These are phyloP conservation scores for Candida verbasci DNA, from an alignment of 805 yeast genomes.

Conservation along the genomic window DNA sequence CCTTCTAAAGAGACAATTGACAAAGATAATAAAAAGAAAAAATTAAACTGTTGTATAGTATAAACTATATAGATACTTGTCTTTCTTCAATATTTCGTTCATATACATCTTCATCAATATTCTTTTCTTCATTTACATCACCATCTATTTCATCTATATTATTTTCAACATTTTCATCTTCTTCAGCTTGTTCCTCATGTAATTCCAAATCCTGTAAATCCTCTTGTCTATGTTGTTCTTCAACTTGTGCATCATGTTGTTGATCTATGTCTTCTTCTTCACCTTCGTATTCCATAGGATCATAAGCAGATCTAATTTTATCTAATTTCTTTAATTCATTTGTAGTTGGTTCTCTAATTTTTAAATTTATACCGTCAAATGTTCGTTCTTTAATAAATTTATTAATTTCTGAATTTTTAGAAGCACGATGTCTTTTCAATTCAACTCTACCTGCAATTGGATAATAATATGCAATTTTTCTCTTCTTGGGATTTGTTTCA, in stretches of 20 bases:
- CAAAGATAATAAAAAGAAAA: constrained; percentile 13
- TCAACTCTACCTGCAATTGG: constrained; percentile 77
- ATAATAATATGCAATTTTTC: constrained; percentile 62
- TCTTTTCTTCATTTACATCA: constrained; percentile 12
- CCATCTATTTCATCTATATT: not conserved
- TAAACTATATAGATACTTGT: constrained; percentile 10
- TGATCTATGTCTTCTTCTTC: constrained; percentile 43
- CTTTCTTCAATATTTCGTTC: constrained; percentile 2
- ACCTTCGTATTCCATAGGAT: constrained; percentile 73
- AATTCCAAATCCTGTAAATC: constrained; percentile 24
- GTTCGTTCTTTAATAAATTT: constrained; percentile 54
- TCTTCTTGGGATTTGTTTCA: constrained; percentile 27
- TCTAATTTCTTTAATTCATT: constrained; percentile 68
- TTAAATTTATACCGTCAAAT: constrained; percentile 56
- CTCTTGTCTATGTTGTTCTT: not conserved
- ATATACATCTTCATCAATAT: constrained; percentile 8
- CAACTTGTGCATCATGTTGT: constrained; percentile 18
- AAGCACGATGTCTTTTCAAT: constrained; percentile 80
- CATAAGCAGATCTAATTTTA: constrained; percentile 60
- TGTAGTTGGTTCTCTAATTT: constrained; percentile 68
- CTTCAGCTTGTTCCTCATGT: constrained; percentile 20
- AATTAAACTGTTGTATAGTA: constrained; percentile 19
- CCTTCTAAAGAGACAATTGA: constrained; percentile 1
- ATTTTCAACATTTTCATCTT: constrained; percentile 12
- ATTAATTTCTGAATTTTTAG: constrained; percentile 48